Evolutionary conservation across 2,329 filamentous ascomycete genomes (phyloP), one percentile per base, ranked within the genome.

Genomic region (Colletotrichum sp.): DNA sequence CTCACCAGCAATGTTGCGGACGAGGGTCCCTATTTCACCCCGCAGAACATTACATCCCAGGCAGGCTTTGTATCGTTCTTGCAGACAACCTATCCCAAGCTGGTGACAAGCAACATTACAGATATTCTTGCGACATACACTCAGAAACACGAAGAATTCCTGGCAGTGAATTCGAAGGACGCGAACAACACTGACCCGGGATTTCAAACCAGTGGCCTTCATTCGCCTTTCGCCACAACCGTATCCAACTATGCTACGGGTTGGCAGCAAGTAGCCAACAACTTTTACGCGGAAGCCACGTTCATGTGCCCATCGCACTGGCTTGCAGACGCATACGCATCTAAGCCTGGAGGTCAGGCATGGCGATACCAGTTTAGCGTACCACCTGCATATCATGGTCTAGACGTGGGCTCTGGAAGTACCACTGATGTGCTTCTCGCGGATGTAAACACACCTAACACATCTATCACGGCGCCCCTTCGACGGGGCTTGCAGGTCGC

Each of bases 351-450:
- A 9, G 68, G 44, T 9, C 49, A 5, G 18, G 59, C 68, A 18
- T 75, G 72, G 72, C 67, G 68, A 12, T 75, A 75, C 34, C 72
- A 75, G 28, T 75, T 65, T 21, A 75, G 72, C 24, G 68, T 71
- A 8, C 26, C 60, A 1, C 72, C 72, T 6, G 67, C 72, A 21
- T 75, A 75, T 28, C 72, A 75, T 15, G 72, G 72, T 16, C 16
- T 71, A 2, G 72, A 75, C 28, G 32, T 75, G 13, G 72, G 72
- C 5, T 65, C 72, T 3, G 72, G 72, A 9, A 44, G 67, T 2
- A 26, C 24, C 28, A n/a, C 9, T 6, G 72, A 75, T 15, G 44
- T 75, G n/a, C 60, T 75, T 8, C 72, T 75, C 8, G 72, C 68
- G n/a, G 44, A 49, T 6, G 59, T 71, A 2, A 24, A 59, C 12